Conservation (phyloP, 2,329 filamentous ascomycete genomes). For the Ophiocordyceps camponoti-leonardi region DNA sequence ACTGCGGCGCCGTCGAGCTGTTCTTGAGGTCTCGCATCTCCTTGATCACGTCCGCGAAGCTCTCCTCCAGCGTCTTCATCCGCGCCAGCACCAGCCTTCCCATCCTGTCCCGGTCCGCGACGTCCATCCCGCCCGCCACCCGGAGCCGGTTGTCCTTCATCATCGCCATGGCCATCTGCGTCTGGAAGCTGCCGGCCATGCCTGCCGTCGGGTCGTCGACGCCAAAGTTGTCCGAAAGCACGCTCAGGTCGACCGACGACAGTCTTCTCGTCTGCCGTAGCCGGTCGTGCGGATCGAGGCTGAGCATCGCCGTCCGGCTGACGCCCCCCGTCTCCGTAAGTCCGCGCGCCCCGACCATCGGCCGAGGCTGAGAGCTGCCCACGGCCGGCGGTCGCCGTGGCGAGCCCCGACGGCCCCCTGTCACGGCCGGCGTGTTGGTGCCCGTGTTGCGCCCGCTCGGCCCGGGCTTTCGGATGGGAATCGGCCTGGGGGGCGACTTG, state of each 20-base stretch:
- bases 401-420: slow-evolving; percentile 24
- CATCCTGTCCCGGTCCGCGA: slow-evolving; percentile 46
- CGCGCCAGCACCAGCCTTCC: slow-evolving; percentile 67
- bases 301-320: slow-evolving; percentile 28
- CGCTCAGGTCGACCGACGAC: slow-evolving; percentile 54
- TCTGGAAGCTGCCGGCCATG: slow-evolving; percentile 62
- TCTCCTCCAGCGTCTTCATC: slow-evolving; percentile 87
- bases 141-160: slow-evolving; percentile 39
- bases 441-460: slow-evolving; percentile 16
- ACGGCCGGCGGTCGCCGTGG: slow-evolving; percentile 26
- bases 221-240: slow-evolving; percentile 52
- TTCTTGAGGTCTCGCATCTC: slow-evolving; percentile 53
- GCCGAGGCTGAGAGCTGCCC: slow-evolving; percentile 34
- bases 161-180: slow-evolving; percentile 59
- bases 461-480: slow-evolving; percentile 17
- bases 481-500: slow-evolving; percentile 19
- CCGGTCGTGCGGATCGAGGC: slow-evolving; percentile 27
- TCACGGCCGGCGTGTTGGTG: slow-evolving; percentile 14
- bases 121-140: slow-evolving; percentile 17
- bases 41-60: slow-evolving; percentile 70
- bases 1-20: slow-evolving; percentile 26
- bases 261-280: slow-evolving; percentile 22
- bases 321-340: slow-evolving; percentile 17
- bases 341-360: slow-evolving; percentile 30
- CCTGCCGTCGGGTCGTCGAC: slow-evolving; percentile 43